Conservation (phyloP, 805 yeast genomes). For the Lipomyces sp. region DNA sequence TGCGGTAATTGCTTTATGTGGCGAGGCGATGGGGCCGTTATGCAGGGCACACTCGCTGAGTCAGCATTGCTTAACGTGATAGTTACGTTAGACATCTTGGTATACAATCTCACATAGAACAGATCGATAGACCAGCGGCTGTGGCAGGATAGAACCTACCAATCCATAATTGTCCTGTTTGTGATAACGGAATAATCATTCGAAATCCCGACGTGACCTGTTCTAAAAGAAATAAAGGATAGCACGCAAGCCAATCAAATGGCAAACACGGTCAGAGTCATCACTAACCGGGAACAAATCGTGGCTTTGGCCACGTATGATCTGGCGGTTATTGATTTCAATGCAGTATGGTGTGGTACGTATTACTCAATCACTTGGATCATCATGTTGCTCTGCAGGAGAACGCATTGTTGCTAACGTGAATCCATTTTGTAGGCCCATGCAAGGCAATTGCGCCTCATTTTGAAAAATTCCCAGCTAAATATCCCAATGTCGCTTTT, state of each 20-base stretch:
- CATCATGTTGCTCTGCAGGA: too few species aligned
- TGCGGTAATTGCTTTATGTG: too few species aligned
- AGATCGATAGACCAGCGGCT: too few species aligned
- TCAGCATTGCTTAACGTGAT: too few species aligned
- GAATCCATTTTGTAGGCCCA: conserved; percentile 9
- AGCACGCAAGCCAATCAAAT: background rate
- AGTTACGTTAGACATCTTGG: too few species aligned
- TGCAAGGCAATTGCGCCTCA: conserved; percentile 29
- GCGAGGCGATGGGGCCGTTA: too few species aligned
- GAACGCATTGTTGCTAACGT: background rate
- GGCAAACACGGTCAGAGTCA: background rate
- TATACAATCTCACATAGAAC: too few species aligned
- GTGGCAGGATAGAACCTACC: too few species aligned
- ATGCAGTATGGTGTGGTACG: conserved; percentile 32
- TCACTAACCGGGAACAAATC: conserved; percentile 8
- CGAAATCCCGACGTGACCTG: background rate
- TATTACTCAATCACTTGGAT: background rate
- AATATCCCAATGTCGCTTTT: conserved; percentile 18
- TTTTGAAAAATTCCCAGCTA: conserved; percentile 17
- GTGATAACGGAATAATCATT: too few species aligned
- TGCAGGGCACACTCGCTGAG: too few species aligned
- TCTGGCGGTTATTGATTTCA: conserved; percentile 27
- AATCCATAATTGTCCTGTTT: too few species aligned
- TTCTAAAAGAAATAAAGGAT: background rate
- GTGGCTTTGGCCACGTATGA: conserved; percentile 1